Evolutionary conservation across 345 rosid genomes (phyloP).

Genomic region (Salix exigua): DNA sequence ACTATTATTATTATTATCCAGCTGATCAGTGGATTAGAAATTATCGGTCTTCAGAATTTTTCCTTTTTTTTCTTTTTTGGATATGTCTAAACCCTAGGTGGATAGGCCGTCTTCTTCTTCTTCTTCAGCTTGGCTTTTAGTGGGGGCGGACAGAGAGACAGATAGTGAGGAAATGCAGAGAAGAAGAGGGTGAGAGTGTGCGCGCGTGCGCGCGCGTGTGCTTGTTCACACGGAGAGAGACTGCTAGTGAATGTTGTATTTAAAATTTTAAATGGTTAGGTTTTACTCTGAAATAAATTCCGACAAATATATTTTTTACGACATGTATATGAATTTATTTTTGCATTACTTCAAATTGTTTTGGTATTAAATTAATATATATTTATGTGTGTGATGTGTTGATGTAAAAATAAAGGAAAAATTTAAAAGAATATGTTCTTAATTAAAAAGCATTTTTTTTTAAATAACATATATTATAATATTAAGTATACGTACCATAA

Average conservation of each 20-base stretch:
- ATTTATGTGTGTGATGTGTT: too few species aligned
- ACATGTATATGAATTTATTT: not conserved
- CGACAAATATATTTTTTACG: not conserved
- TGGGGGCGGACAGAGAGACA: conserved; percentile 3
- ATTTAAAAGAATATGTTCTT: too few species aligned
- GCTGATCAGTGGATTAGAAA: not conserved
- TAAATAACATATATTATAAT: too few species aligned
- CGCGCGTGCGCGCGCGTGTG: not conserved
- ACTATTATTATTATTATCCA: not conserved
- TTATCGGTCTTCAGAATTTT: not conserved
- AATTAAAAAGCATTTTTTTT: too few species aligned
- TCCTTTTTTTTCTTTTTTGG: not conserved
- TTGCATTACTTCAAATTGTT: too few species aligned
- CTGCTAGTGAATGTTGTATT: conserved; percentile 31
- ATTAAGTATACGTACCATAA: too few species aligned
- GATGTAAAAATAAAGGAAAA: too few species aligned
- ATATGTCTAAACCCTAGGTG: conserved; percentile 26
- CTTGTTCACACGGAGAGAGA: conserved; percentile 21
- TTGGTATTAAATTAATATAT: too few species aligned
- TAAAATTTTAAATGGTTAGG: conserved; percentile 83
- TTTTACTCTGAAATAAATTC: conserved; percentile 33
- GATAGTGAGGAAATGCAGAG: not conserved
- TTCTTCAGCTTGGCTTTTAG: conserved; percentile 6
- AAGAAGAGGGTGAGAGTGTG: conserved; percentile 1
- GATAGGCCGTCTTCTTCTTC: not conserved